Conservation (phyloP, 2,329 filamentous ascomycete species). For the Thielaviopsis populi region DNA sequence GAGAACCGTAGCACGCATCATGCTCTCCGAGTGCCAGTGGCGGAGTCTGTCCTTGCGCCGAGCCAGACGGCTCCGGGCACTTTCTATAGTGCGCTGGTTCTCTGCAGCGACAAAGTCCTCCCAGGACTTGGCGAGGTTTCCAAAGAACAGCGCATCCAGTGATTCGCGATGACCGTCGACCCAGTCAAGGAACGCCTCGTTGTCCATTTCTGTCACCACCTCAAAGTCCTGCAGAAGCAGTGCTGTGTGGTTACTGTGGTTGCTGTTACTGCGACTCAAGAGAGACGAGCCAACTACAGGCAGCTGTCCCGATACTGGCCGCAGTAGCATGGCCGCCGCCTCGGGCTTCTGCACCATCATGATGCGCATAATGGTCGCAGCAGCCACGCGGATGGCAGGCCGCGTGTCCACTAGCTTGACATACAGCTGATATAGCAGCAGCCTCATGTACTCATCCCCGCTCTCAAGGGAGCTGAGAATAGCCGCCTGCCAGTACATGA, state of each 20-base stretch:
- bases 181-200: slow-evolving; percentile 76
- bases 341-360: slow-evolving; percentile 85
- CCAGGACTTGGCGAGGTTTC: slow-evolving; percentile 68
- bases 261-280: slow-evolving; percentile 1
- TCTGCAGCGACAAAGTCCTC: slow-evolving; percentile 73
- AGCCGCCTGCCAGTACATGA: slow-evolving; percentile 92
- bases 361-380: slow-evolving; percentile 78
- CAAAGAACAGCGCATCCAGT: slow-evolving; percentile 70
- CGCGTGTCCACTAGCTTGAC: slow-evolving; percentile 64
- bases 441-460: slow-evolving; percentile 67
- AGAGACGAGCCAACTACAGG: not conserved
- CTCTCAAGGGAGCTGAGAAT: slow-evolving; percentile 62
- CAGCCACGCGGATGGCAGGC: slow-evolving; percentile 52
- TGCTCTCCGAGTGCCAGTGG: slow-evolving; percentile 59
- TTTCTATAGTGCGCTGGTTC: slow-evolving; percentile 66
- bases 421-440: slow-evolving; percentile 89
- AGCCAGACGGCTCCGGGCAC: slow-evolving; percentile 50
- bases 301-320: slow-evolving; percentile 39
- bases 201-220: slow-evolving; percentile 74
- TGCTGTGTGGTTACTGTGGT: slow-evolving; percentile 2
- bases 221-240: slow-evolving; percentile 49
- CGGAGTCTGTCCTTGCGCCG: slow-evolving; percentile 73
- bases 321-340: slow-evolving; percentile 60
- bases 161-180: slow-evolving; percentile 67
- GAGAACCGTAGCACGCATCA: slow-evolving; percentile 54